phyloP scores from a whole-genome alignment of 2,329 filamentous ascomycete species.

The Colletotrichum lindemuthianum region DNA sequence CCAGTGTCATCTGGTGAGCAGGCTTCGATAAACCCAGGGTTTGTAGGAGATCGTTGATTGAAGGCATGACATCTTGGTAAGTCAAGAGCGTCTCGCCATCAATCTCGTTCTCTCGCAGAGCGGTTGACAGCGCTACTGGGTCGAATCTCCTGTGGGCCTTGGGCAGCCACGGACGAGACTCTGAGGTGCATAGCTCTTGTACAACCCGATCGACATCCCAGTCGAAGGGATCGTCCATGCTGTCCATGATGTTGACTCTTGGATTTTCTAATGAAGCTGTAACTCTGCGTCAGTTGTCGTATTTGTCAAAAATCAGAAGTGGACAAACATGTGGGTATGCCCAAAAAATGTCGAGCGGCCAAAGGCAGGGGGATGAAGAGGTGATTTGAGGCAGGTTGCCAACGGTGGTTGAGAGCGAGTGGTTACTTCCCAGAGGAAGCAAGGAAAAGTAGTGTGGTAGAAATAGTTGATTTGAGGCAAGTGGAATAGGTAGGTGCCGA shows the following conservation, averaged over 20 bases:
- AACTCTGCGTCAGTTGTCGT: neutral
- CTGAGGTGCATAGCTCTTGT: constrained; percentile 68
- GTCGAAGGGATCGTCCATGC: constrained; percentile 72
- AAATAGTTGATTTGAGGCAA: too few species aligned
- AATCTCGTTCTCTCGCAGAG: constrained; percentile 70
- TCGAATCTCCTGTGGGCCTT: constrained; percentile 59
- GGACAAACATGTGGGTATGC: too few species aligned
- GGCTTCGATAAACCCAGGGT: constrained; percentile 67
- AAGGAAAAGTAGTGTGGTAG: too few species aligned
- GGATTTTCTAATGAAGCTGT: constrained; percentile 12
- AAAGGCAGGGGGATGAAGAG: too few species aligned
- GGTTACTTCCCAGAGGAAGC: too few species aligned
- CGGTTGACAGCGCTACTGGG: constrained; percentile 59
- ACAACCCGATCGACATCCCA: constrained; percentile 79
- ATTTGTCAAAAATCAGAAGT: neutral
- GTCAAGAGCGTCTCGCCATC: constrained; percentile 73
- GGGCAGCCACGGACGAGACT: constrained; percentile 56
- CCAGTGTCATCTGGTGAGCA: constrained; percentile 67
- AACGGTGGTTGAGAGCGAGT: too few species aligned
- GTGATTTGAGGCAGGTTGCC: too few species aligned
- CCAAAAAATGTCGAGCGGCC: too few species aligned
- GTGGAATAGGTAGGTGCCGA: too few species aligned
- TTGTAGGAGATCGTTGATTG: constrained; percentile 59
- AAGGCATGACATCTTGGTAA: constrained; percentile 57
- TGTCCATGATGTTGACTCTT: constrained; percentile 40